A percentile compares a stretch with the other conserved stretches of the same genome.
phyloP scores from a whole-genome alignment of 345 rosid species.

The Eucalyptus pauciflora region DNA sequence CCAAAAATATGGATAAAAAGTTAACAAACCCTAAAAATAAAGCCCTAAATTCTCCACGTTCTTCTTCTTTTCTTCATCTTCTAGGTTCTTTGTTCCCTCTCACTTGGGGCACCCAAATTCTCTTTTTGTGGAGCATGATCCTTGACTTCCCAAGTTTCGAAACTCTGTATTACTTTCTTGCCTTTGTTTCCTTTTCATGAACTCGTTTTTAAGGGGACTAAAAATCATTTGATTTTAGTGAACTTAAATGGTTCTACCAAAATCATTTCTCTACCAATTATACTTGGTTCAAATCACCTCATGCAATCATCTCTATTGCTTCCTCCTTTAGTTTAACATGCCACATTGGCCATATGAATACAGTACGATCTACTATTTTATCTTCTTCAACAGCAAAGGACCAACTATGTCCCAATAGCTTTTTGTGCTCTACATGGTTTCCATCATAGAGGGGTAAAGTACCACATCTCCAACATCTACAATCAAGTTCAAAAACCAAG shows the following conservation, averaged over 20 bases:
- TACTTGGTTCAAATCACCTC: not conserved
- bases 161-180: not conserved
- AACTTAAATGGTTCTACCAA: slow-evolving; percentile 19
- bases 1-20: not conserved
- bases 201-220: slow-evolving; percentile 90
- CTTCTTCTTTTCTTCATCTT: not conserved
- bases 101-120: not conserved
- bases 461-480: not conserved
- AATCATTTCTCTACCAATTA: not conserved
- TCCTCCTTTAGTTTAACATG: not conserved
- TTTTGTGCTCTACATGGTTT: not conserved
- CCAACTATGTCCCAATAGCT: not conserved
- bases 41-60: not conserved
- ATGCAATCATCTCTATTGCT: not conserved
- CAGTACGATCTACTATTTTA: not conserved
- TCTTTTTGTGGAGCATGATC: not conserved
- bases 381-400: not conserved
- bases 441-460: not conserved
- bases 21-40: not conserved
- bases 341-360: not conserved
- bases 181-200: slow-evolving; percentile 24
- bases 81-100: not conserved
- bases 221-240: slow-evolving; percentile 91
- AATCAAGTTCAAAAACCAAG: not conserved
- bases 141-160: not conserved